Percentiles rank a stretch among this genome's conserved stretches.
Conservation (phyloP, 257 asterid genomes). For the Linderniella brevidens region DNA sequence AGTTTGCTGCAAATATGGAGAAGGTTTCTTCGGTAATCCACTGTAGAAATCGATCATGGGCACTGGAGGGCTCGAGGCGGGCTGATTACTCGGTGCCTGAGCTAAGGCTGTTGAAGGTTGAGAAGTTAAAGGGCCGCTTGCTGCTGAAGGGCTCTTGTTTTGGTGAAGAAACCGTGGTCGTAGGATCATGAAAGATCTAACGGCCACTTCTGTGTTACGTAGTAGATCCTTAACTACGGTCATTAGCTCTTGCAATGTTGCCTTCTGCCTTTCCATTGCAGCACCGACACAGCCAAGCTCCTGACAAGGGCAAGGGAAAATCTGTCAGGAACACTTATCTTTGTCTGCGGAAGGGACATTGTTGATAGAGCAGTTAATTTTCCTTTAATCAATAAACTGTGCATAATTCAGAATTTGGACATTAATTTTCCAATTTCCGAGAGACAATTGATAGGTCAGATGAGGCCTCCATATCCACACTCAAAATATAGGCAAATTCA, state of each 20-base stretch:
- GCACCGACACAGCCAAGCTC: conserved; percentile 83
- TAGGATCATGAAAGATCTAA: conserved; percentile 86
- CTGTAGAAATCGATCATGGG: conserved; percentile 77
- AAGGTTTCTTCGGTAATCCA: conserved; percentile 85
- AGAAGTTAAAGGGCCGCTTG: conserved; percentile 34
- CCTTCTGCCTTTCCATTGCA: conserved; percentile 77
- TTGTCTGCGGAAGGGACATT: too few relatives aligned
- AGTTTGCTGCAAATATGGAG: conserved; percentile 81
- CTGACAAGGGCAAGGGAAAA: conserved; percentile 19
- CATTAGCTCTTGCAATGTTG: conserved; percentile 69
- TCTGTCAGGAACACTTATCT: not conserved
- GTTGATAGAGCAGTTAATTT: too few relatives aligned
- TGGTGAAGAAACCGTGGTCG: conserved; percentile 76
- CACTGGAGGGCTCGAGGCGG: conserved; percentile 36
- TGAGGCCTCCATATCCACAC: too few relatives aligned
- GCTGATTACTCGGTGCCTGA: conserved; percentile 42
- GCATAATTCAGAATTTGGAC: too few relatives aligned
- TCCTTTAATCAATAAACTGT: too few relatives aligned
- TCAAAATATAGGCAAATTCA: too few relatives aligned
- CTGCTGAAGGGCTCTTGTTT: conserved; percentile 27
- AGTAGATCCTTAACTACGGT: conserved; percentile 66
- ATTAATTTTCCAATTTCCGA: too few relatives aligned
- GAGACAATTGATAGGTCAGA: too few relatives aligned
- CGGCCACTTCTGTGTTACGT: conserved; percentile 76
- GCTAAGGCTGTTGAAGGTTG: conserved; percentile 41